These are phyloP conservation scores for Vitis rupestris DNA, from an alignment of 164 flowering plant genomes.

Conservation along the genomic window DNA sequence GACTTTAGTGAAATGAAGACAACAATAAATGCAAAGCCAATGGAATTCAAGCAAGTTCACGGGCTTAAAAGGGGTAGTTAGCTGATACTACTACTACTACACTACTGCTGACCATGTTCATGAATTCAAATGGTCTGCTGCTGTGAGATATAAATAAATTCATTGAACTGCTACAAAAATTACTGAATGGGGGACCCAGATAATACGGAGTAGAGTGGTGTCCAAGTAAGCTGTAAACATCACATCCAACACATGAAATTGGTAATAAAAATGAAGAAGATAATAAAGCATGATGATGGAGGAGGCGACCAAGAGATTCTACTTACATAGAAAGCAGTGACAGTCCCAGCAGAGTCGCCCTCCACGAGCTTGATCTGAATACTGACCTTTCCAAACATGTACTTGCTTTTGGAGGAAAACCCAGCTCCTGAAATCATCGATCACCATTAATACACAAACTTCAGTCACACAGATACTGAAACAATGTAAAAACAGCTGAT, in stretches of 20 bases:
- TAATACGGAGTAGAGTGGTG: too few relatives aligned
- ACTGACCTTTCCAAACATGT: conserved; percentile 83
- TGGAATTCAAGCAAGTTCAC: conserved; percentile 5
- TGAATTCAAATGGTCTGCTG: background rate
- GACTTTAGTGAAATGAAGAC: too few relatives aligned
- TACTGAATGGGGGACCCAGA: too few relatives aligned
- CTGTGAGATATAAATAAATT: too few relatives aligned
- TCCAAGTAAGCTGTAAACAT: too few relatives aligned
- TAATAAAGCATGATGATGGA: too few relatives aligned
- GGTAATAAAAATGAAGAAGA: too few relatives aligned
- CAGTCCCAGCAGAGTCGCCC: conserved; percentile 99
- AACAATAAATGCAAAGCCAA: background rate
- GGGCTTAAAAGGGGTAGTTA: background rate
- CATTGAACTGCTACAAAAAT: too few relatives aligned
- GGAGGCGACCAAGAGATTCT: background rate
- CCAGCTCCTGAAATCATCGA: conserved; percentile 67
- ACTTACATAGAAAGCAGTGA: conserved; percentile 92
- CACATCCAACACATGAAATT: too few relatives aligned
- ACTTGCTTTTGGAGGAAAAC: conserved; percentile 81
- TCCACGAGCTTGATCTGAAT: conserved; percentile 85
- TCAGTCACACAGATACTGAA: background rate
- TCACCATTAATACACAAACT: background rate
- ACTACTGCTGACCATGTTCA: background rate
- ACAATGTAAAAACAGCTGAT: background rate
- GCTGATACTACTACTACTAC: background rate